Evolutionary conservation across 306 rosid species (phyloP).

Genomic region (Begonia fuchsioides): DNA sequence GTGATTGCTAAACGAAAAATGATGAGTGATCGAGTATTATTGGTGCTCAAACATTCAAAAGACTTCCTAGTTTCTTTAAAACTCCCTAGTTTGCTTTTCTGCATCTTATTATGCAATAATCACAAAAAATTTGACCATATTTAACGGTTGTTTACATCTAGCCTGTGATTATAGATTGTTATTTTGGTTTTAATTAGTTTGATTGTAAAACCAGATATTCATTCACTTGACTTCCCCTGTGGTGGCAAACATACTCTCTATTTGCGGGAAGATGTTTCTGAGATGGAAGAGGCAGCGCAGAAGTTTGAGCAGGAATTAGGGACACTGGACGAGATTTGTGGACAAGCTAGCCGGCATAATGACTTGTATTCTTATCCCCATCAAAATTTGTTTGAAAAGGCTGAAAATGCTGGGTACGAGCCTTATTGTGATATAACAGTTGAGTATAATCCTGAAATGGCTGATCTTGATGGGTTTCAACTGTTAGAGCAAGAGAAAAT

Average conservation of each 20-base stretch:
- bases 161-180: too few relatives aligned
- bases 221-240: constrained; percentile 53
- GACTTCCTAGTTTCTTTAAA: too few relatives aligned
- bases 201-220: constrained; percentile 35
- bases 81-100: too few relatives aligned
- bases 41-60: too few relatives aligned
- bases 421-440: constrained; percentile 50
- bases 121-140: too few relatives aligned
- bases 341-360: constrained; percentile 29
- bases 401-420: constrained; percentile 46
- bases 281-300: constrained; percentile 79
- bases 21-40: too few relatives aligned
- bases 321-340: constrained; percentile 26
- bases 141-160: too few relatives aligned
- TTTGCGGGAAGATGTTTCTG: constrained; percentile 59
- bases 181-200: too few relatives aligned
- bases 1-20: too few relatives aligned
- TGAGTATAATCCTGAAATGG: constrained; percentile 26
- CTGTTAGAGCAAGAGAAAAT: constrained; percentile 26
- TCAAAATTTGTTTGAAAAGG: constrained; percentile 35
- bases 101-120: too few relatives aligned
- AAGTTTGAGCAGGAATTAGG: constrained; percentile 62
- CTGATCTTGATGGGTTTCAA: constrained; percentile 19
- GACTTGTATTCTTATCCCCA: constrained; percentile 53
- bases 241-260: constrained; percentile 41